phyloP scores from a whole-genome alignment of 345 rosid genomes.

The Hibiscus mutabilis region DNA sequence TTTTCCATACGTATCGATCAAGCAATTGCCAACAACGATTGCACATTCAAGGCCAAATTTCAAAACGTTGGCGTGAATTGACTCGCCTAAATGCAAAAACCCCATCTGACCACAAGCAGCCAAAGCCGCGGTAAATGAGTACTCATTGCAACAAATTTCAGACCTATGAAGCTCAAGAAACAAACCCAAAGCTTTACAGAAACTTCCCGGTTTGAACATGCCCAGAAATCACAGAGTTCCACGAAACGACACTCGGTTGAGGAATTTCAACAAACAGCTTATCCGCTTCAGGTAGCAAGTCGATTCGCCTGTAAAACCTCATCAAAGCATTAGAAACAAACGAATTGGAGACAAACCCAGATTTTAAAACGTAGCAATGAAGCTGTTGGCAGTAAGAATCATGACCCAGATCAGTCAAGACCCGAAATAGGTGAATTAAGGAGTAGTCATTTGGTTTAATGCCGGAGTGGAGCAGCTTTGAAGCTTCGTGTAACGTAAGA shows the following conservation, averaged over 20 bases:
- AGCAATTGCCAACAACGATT: constrained; percentile 47
- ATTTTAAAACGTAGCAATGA: constrained; percentile 43
- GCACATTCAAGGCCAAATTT: constrained; percentile 43
- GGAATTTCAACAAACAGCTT: constrained; percentile 71
- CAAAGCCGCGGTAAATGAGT: constrained; percentile 57
- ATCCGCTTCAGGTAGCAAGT: constrained; percentile 33
- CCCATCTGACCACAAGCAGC: constrained; percentile 51
- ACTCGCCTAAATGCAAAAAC: constrained; percentile 31
- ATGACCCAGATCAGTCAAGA: constrained; percentile 40
- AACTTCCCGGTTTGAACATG: constrained; percentile 44
- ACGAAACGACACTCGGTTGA: constrained; percentile 58
- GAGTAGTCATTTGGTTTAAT: constrained; percentile 28
- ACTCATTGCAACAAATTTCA: constrained; percentile 37
- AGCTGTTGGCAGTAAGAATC: constrained; percentile 49
- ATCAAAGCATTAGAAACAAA: constrained; percentile 50
- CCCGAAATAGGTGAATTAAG: constrained; percentile 47
- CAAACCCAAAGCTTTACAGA: constrained; percentile 38
- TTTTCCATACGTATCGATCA: constrained; percentile 84
- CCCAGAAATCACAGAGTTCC: constrained; percentile 70
- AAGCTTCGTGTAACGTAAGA: constrained; percentile 23
- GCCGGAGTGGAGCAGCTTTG: constrained; percentile 30
- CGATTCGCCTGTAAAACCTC: constrained; percentile 32
- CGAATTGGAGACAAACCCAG: constrained; percentile 52
- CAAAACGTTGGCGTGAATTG: constrained; percentile 54
- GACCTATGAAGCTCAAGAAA: constrained; percentile 51